Base-by-base conservation (phyloP, 2,329 filamentous ascomycete genomes). In the Endothia cerciana region DNA sequence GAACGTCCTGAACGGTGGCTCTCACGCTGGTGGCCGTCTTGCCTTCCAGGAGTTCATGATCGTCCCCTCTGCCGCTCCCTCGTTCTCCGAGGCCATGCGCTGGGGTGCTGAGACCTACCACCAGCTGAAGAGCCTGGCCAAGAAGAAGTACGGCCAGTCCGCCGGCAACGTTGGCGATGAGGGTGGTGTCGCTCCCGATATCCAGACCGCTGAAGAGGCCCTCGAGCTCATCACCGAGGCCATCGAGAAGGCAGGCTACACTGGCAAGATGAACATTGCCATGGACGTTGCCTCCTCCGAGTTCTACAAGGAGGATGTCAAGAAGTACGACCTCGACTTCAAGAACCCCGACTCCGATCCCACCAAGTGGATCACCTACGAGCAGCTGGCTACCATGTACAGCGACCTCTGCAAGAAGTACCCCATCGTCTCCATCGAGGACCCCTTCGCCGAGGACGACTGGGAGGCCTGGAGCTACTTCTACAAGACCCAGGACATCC, bases 381-480 rank as follows among this genome's bases (percentile, higher is more conserved):
- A 98, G 87, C 86, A 99, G 85, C 91, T 99, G 70, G 94, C 95
- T 78, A 89, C 91, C 77, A 84, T 96, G 75, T 98, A 99, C 90
- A 88, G 91, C 80, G 85, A 89, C 57, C 89, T 99, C 69, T 86
- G 87, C 79, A 87, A 89, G 87, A 97, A 97, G 86, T 99, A 99
- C 86, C 94, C 95, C 76, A 99, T 99, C 77, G 93, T 98, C 83
- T 92, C 89, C 82, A 98, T 99, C 75, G 95, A 99, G 86, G 95
- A 99, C 81, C 95, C 95, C 79, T 99, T 99, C 83, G 94, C 93
- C 71, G 95, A 99, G 89, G 95, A 98, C 77, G 95, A 99, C 87
- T 99, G 95, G 95, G 94, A 98, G 89, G 95, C 95, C 70, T 99
- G 95, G 95, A 97, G 92, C 89, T 97, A 98, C 90, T 99, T 98